phyloP scores from a whole-genome alignment of 352 stramenopile genomes.

The Phytopythium helicoides region DNA sequence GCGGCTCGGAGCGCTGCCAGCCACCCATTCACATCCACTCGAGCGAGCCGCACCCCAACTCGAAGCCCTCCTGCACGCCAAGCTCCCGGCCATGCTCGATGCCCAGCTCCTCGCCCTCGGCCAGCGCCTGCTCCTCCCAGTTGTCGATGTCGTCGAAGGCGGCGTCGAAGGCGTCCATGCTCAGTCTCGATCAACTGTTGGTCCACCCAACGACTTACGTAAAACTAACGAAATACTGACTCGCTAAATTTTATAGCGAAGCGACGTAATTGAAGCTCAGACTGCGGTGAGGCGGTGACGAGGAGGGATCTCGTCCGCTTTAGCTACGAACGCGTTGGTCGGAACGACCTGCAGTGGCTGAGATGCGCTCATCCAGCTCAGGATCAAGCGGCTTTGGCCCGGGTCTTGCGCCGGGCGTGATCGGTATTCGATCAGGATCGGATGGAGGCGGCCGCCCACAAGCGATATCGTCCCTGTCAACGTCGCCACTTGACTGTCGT shows the following conservation, averaged over 20 bases:
- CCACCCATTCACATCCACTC: slow-evolving; percentile 1
- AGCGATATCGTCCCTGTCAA: slow-evolving; percentile 17
- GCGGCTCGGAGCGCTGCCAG: neutral
- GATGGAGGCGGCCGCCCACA: slow-evolving; percentile 25
- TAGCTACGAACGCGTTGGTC: slow-evolving; percentile 15
- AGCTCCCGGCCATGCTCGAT: slow-evolving; percentile 50
- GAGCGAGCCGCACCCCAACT: slow-evolving; percentile 48
- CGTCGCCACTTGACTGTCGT: slow-evolving; percentile 1
- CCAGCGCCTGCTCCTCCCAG: slow-evolving; percentile 69
- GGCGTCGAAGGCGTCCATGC: slow-evolving; percentile 26
- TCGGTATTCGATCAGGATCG: slow-evolving; percentile 48
- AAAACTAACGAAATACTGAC: no score
- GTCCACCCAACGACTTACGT: no score
- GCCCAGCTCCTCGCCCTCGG: slow-evolving; percentile 62
- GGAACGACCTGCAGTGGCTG: slow-evolving; percentile 24
- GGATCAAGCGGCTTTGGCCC: slow-evolving; percentile 9
- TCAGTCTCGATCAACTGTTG: no score
- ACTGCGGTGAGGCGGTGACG: slow-evolving; percentile 11
- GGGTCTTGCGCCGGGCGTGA: slow-evolving; percentile 3
- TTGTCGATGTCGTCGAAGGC: slow-evolving; percentile 73
- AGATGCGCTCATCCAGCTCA: slow-evolving; percentile 28
- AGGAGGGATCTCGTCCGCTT: slow-evolving; percentile 25
- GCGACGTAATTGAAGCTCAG: slow-evolving; percentile 1
- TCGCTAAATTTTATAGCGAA: no score
- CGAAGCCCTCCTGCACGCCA: slow-evolving; percentile 70